Base-by-base conservation (phyloP, 164 flowering plant species). In the Sextonia rubra region DNA sequence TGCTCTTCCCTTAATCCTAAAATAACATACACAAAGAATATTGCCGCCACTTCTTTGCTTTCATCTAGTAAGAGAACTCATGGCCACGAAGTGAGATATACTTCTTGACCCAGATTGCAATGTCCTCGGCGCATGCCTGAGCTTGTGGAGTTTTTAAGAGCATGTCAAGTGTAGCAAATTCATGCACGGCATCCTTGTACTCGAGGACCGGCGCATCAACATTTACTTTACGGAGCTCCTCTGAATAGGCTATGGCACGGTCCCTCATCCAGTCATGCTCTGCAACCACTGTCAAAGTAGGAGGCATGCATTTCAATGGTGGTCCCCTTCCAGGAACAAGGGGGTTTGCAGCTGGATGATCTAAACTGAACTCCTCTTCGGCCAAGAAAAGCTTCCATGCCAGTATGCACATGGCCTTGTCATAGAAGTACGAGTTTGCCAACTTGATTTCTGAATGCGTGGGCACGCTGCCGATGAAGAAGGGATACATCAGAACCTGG, bases 211-310 rank as follows among this genome's bases (percentile, higher is more conserved):
- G 88, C 20, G 90, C 90, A 74, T 87, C 90, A 2, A 85, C 80
- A 12, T 87, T 87, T 26, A 80, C 87, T 66, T 82, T 87, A 27
- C 88, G 80, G 15, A 87, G 85, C 76, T 84, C 88, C 79, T 84
- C 86, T 12, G 88, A 81, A 72, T 85, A 87, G 20, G 90, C 85
- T 58, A 84, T 87, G 12, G 88, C 90, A 24, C 90, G 82, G 71
- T 87, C 90, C 32, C 88, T 73, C 90, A 87, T 85, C 87, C 85
- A 85, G 23, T 87, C 90, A 55, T 85, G 88, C 75, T 87, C 90
- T 15, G 88, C 90, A 20, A 85, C 83, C 44, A 87, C 76, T 18
- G 87, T 85, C 7, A 87, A 79, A 11, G 88, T 87, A 17, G 90
- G 90, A 7, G 90, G 90, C 88, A 85, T 84, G 71, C 11, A 60